Percentiles rank a stretch among this genome's conserved stretches.
Evolutionary conservation across 2,329 filamentous ascomycete species (phyloP).

Genomic region (Diaporthe citri): DNA sequence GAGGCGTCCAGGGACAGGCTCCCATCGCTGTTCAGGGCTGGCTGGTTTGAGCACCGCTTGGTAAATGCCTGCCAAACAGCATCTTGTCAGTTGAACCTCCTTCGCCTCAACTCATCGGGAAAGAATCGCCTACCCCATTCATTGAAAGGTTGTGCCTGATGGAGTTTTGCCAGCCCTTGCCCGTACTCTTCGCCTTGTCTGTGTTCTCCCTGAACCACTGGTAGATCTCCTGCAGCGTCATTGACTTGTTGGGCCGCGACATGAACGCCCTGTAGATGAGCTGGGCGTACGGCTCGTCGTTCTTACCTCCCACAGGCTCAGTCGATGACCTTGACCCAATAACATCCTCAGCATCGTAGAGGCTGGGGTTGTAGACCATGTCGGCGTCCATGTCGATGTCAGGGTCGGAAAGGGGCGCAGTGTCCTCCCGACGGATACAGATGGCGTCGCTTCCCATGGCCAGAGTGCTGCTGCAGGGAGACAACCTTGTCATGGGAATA

Average conservation of each 20-base stretch:
- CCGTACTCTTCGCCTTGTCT: conserved; percentile 74
- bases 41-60: conserved; percentile 31
- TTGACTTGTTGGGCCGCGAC: conserved; percentile 73
- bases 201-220: conserved; percentile 89
- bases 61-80: conserved; percentile 49
- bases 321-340: conserved; percentile 15
- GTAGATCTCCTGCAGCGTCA: conserved; percentile 90
- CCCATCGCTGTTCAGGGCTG: conserved; percentile 32
- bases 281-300: conserved; percentile 81
- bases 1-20: conserved; percentile 35
- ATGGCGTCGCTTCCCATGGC: conserved; percentile 2
- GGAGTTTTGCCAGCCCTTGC: conserved; percentile 92
- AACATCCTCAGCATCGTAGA: conserved; percentile 20
- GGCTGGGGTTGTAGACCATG: conserved; percentile 1
- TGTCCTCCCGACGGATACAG: conserved; percentile 19
- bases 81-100: neutral
- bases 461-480: conserved; percentile 33
- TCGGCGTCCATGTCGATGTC: conserved; percentile 15
- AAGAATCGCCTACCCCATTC: conserved; percentile 76
- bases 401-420: neutral
- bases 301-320: conserved; percentile 42
- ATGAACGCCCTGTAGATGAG: conserved; percentile 84
- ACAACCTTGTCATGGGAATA: neutral
- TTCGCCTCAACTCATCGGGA: conserved; percentile 34
- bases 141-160: conserved; percentile 96